Percentiles rank a stretch among this genome's conserved stretches.
Conservation (phyloP, 768 basidiomycete species). For the Hypsizygus marmoreus region DNA sequence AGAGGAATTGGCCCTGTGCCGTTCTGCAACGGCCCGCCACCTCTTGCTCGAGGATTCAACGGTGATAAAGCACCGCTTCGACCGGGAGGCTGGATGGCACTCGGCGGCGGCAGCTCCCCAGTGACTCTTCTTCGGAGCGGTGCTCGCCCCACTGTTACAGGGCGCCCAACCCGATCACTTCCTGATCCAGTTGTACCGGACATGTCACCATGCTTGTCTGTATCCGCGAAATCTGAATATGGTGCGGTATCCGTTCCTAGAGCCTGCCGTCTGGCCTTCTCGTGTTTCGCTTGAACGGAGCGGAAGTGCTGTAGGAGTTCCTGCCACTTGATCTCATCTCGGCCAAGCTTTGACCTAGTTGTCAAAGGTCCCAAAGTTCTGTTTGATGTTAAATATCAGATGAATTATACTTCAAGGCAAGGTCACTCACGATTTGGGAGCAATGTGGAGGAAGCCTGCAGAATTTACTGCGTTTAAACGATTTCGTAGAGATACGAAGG, state of each 20-base stretch:
- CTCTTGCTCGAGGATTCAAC: constrained; percentile 69
- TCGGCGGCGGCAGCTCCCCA: constrained; percentile 42
- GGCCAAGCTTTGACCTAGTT: constrained; percentile 73
- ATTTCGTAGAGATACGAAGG: constrained; percentile 93
- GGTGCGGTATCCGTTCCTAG: constrained; percentile 63
- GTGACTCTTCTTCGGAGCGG: constrained; percentile 64
- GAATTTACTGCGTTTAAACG: constrained; percentile 94
- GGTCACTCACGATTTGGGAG: constrained; percentile 74
- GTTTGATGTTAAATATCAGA: constrained; percentile 1
- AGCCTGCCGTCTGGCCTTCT: constrained; percentile 83
- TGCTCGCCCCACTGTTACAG: constrained; percentile 37
- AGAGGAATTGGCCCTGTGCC: constrained; percentile 12
- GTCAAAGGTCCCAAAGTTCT: constrained; percentile 39
- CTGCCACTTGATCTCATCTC: constrained; percentile 97
- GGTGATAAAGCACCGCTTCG: constrained; percentile 62
- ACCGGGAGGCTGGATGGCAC: constrained; percentile 28
- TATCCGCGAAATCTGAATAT: constrained; percentile 49
- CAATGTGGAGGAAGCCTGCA: constrained; percentile 89
- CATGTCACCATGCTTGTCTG: constrained; percentile 41
- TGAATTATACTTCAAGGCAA: background rate
- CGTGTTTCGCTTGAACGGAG: constrained; percentile 84
- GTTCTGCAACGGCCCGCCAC: constrained; percentile 43
- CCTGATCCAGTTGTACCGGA: constrained; percentile 19
- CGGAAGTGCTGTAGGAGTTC: constrained; percentile 94
- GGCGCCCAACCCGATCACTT: constrained; percentile 27